Percentiles rank a stretch among this genome's conserved stretches.
phyloP scores from a whole-genome alignment of 768 basidiomycete genomes.

The Tephrocybe sp. region DNA sequence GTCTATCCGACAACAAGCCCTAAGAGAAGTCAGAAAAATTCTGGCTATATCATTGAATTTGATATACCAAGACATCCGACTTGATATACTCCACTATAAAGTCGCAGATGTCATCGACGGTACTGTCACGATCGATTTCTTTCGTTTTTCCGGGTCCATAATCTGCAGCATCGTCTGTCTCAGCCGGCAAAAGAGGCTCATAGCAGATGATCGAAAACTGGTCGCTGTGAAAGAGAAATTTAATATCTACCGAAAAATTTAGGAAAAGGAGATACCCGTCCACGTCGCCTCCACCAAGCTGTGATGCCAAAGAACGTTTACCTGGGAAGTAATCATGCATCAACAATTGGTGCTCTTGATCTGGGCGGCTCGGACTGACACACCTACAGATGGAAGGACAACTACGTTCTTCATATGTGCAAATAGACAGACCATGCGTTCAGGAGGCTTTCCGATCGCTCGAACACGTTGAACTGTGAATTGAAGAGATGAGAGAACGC shows the following conservation, averaged over 20 bases:
- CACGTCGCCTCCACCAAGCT: constrained; percentile 75
- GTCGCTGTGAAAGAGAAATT: constrained; percentile 44
- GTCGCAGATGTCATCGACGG: constrained; percentile 71
- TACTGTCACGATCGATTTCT: constrained; percentile 48
- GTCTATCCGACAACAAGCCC: constrained; percentile 70
- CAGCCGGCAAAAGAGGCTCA: constrained; percentile 52
- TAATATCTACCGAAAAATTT: background rate
- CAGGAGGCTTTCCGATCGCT: constrained; percentile 71
- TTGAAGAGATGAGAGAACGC: constrained; percentile 3
- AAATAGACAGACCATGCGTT: constrained; percentile 55
- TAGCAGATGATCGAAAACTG: constrained; percentile 62
- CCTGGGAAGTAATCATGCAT: constrained; percentile 33
- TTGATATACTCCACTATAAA: constrained; percentile 85
- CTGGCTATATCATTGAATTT: background rate
- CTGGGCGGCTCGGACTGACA: constrained; percentile 17
- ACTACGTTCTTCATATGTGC: constrained; percentile 66
- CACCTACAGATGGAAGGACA: constrained; percentile 66
- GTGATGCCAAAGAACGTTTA: constrained; percentile 62
- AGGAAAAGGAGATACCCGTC: constrained; percentile 54
- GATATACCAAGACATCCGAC: constrained; percentile 71
- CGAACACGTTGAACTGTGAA: constrained; percentile 62
- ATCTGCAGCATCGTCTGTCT: constrained; percentile 47
- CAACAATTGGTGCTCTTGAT: background rate
- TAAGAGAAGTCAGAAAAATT: constrained; percentile 22
- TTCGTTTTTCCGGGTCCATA: constrained; percentile 43